phyloP scores from a whole-genome alignment of 352 stramenopile species.

The Aphanomyces astaci region DNA sequence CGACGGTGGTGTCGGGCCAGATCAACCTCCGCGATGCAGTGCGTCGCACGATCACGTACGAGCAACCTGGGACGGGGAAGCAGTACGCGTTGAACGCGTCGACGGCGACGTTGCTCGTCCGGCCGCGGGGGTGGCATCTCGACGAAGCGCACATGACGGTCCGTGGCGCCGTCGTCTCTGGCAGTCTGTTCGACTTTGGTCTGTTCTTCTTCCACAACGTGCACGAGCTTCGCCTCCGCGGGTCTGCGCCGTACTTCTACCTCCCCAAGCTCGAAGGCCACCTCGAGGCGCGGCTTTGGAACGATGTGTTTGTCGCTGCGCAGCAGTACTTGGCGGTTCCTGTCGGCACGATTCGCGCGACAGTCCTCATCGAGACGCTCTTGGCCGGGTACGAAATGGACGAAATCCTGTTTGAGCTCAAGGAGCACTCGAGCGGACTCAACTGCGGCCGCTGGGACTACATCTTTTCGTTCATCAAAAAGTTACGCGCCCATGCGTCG shows the following conservation, averaged over 20 bases:
- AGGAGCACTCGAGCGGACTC: constrained; percentile 91
- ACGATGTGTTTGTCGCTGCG: constrained; percentile 93
- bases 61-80: constrained; percentile 56
- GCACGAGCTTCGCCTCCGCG: constrained; percentile 71
- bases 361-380: constrained; percentile 96
- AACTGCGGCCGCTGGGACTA: constrained; percentile 98
- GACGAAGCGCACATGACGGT: constrained; percentile 92
- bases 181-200: constrained; percentile 93
- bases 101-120: constrained; percentile 87
- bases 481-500: constrained; percentile 85
- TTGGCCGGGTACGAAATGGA: constrained; percentile 96
- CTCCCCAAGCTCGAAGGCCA: constrained; percentile 94
- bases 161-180: constrained; percentile 88
- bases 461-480: constrained; percentile 97
- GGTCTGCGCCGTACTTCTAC: constrained; percentile 92
- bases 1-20: constrained; percentile 89
- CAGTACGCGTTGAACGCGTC: constrained; percentile 68
- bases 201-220: constrained; percentile 97
- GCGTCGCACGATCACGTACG: constrained; percentile 83
- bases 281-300: constrained; percentile 93
- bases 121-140: constrained; percentile 90
- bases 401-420: constrained; percentile 93
- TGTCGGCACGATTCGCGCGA: constrained; percentile 87
- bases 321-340: constrained; percentile 89
- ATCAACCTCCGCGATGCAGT: constrained; percentile 90